Percentiles rank a stretch among this genome's conserved stretches.
These are phyloP conservation scores for Pelargonium cotyledonis DNA, from an alignment of 441 rosid species.

Conservation along the genomic window DNA sequence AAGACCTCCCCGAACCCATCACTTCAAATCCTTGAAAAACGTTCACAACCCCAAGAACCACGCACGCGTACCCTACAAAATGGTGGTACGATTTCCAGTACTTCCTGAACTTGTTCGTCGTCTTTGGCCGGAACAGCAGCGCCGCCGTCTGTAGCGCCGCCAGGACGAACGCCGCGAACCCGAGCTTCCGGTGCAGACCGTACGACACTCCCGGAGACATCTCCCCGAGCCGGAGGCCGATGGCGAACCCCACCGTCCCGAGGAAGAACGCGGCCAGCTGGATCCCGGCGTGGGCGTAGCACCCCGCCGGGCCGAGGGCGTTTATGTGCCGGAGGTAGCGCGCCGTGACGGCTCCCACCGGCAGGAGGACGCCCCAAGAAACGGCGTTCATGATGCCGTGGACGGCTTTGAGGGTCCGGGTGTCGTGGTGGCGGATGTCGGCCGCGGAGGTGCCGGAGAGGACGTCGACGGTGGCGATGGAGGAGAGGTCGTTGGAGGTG, in stretches of 20 bases:
- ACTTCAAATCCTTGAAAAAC: conserved; percentile 91
- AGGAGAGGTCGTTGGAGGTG: conserved; percentile 68
- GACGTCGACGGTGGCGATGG: conserved; percentile 64
- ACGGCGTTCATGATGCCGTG: conserved; percentile 63
- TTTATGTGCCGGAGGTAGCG: conserved; percentile 68
- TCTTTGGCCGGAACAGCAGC: conserved; percentile 70
- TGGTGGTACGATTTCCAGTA: conserved; percentile 98
- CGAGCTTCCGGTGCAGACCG: conserved; percentile 67
- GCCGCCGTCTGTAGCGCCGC: conserved; percentile 76
- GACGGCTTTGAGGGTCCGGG: conserved; percentile 35
- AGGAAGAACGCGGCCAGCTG: conserved; percentile 52
- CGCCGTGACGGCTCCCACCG: conserved; percentile 60
- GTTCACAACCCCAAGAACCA: conserved; percentile 82
- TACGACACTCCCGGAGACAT: conserved; percentile 58
- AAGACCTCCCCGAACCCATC: conserved; percentile 66
- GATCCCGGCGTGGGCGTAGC: conserved; percentile 65
- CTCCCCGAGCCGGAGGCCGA: conserved; percentile 64
- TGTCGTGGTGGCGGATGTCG: conserved; percentile 22
- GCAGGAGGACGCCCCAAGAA: conserved; percentile 74
- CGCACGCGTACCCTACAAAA: conserved; percentile 84
- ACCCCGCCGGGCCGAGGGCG: conserved; percentile 75
- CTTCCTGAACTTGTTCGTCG: conserved; percentile 74
- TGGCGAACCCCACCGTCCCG: conserved; percentile 62
- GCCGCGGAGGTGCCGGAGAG: conserved; percentile 47
- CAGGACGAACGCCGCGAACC: conserved; percentile 52